These are phyloP conservation scores for Trichoderma parareesei DNA, from an alignment of 495 filamentous ascomycete species.

Conservation along the genomic window DNA sequence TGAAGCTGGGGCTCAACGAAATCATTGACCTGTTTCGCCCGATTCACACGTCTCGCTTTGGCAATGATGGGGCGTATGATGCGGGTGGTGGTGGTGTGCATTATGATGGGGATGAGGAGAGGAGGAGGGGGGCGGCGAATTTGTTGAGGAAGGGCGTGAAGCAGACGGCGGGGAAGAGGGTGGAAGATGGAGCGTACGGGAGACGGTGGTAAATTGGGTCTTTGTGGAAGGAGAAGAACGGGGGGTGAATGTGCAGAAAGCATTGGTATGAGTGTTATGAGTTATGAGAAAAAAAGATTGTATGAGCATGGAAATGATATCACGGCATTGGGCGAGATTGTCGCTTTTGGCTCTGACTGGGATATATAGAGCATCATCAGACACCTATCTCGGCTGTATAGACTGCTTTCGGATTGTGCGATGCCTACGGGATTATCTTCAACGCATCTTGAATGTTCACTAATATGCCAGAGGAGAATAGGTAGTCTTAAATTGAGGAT, in stretches of 20 bases:
- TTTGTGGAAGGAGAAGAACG: no score
- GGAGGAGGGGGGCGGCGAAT: no score
- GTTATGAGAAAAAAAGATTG: neutral
- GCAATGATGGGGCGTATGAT: constrained; percentile 15
- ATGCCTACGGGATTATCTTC: neutral
- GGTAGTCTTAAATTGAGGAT: neutral
- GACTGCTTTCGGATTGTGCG: no score
- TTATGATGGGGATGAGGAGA: no score
- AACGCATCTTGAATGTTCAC: no score
- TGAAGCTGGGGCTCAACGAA: constrained; percentile 86
- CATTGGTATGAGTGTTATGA: no score
- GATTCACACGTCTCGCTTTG: constrained; percentile 22
- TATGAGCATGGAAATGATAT: neutral
- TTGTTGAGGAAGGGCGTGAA: constrained; percentile 14
- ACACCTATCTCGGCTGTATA: no score
- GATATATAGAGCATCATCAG: no score
- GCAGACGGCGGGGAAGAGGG: constrained; percentile 8
- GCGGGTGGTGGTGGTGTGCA: neutral
- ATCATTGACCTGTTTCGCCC: constrained; percentile 83
- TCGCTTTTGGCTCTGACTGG: neutral
- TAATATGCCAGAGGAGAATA: no score
- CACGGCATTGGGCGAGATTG: neutral
- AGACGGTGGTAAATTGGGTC: neutral
- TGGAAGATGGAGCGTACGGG: neutral
- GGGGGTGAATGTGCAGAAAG: neutral